phyloP scores from a whole-genome alignment of 257 asterid genomes.

The Solanum virginianum region DNA sequence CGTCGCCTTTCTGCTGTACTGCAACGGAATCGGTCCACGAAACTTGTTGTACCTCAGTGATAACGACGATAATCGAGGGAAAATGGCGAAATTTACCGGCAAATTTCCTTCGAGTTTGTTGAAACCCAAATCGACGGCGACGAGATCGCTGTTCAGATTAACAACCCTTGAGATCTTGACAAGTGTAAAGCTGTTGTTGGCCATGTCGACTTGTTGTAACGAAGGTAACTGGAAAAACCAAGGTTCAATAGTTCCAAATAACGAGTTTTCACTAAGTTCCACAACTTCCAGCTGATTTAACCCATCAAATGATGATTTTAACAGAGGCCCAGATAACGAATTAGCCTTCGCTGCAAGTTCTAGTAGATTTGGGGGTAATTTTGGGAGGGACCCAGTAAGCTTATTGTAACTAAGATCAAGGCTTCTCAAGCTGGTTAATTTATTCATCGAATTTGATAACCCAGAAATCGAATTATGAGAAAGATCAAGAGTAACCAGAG shows the following conservation, averaged over 20 bases:
- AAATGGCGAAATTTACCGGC: constrained; percentile 39
- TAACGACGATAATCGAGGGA: constrained; percentile 45
- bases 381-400: constrained; percentile 55
- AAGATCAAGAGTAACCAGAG: constrained; percentile 51
- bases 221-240: constrained; percentile 68
- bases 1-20: constrained; percentile 41
- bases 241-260: constrained; percentile 41
- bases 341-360: constrained; percentile 60
- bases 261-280: constrained; percentile 56
- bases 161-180: constrained; percentile 23
- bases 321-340: constrained; percentile 43
- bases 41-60: constrained; percentile 53
- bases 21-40: constrained; percentile 67
- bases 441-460: constrained; percentile 29
- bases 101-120: constrained; percentile 42
- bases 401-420: constrained; percentile 71
- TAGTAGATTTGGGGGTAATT: constrained; percentile 55
- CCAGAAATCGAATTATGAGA: constrained; percentile 55
- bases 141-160: constrained; percentile 32
- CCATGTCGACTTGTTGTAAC: constrained; percentile 58
- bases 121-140: constrained; percentile 69
- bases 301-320: constrained; percentile 32
- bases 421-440: constrained; percentile 28
- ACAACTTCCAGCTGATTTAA: constrained; percentile 45
- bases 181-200: constrained; percentile 40